Conservation (phyloP, 225 moss, liverwort and hornwort genomes). For the Rhytidiadelphus loreus region DNA sequence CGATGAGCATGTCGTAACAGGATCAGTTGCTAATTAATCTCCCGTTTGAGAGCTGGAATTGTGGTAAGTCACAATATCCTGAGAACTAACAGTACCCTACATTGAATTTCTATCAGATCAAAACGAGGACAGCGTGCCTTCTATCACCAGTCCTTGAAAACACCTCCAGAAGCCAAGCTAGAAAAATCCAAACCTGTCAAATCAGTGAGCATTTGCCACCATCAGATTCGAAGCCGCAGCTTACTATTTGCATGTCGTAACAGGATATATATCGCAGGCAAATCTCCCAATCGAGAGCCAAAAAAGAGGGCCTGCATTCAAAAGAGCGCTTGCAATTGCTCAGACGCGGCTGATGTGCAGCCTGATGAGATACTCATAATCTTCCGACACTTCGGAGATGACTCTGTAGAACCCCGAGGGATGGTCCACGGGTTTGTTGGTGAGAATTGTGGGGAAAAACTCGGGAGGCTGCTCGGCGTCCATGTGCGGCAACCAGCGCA, state of each 20-base stretch:
- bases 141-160: not conserved
- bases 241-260: not conserved
- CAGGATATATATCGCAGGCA: not conserved
- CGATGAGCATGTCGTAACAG: not conserved
- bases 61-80: not conserved
- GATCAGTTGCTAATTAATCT: not conserved
- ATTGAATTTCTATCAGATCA: not conserved
- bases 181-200: not conserved
- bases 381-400: not conserved
- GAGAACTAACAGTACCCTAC: not conserved
- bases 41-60: not conserved
- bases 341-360: constrained; percentile 12
- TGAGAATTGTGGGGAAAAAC: not conserved
- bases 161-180: not conserved
- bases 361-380: constrained; percentile 5
- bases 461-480: not conserved
- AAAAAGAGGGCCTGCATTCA: not conserved
- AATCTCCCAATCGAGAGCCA: not conserved
- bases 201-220: not conserved
- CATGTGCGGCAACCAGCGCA: constrained; percentile 5
- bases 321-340: not conserved
- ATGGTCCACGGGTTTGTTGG: not conserved
- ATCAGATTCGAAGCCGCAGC: not conserved
- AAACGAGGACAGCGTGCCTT: not conserved
- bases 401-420: constrained; percentile 22